These are phyloP conservation scores for Monosporascus sp. DNA, from an alignment of 2,329 filamentous ascomycete genomes.

Conservation along the genomic window DNA sequence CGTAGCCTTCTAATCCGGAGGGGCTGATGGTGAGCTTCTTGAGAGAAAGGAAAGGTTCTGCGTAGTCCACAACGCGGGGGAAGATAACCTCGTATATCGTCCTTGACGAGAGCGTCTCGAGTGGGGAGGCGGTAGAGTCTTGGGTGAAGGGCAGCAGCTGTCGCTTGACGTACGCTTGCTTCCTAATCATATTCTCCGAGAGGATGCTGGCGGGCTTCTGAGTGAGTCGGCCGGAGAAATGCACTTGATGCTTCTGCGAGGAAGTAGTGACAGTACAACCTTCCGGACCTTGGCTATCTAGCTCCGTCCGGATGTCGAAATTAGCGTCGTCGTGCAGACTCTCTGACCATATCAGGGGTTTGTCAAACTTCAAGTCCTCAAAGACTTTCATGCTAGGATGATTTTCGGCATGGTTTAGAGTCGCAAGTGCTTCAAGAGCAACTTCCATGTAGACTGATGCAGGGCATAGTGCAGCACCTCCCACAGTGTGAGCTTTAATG, in stretches of 20 bases:
- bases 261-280: background rate
- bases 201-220: slow-evolving; percentile 1
- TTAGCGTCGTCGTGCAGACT: background rate
- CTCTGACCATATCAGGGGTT: slow-evolving; percentile 1
- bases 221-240: slow-evolving; percentile 3
- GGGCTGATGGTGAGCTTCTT: slow-evolving; percentile 18
- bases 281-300: background rate
- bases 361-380: slow-evolving; percentile 2
- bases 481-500: slow-evolving; percentile 16
- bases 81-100: slow-evolving; percentile 25
- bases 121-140: background rate
- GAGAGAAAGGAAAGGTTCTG: slow-evolving; percentile 18
- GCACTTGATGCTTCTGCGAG: slow-evolving; percentile 1
- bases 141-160: slow-evolving; percentile 1
- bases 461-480: slow-evolving; percentile 14
- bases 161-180: slow-evolving; percentile 5
- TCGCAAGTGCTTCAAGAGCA: slow-evolving; percentile 12
- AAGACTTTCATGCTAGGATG: background rate
- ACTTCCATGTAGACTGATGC: slow-evolving; percentile 19
- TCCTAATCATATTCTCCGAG: slow-evolving; percentile 2
- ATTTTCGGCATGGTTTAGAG: background rate
- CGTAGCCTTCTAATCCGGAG: slow-evolving; percentile 13
- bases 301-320: background rate
- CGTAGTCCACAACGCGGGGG: slow-evolving; percentile 23
- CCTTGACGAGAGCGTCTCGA: slow-evolving; percentile 16